Base-by-base conservation (phyloP, 2,329 filamentous ascomycete species). In the Ophiostoma australiae region DNA sequence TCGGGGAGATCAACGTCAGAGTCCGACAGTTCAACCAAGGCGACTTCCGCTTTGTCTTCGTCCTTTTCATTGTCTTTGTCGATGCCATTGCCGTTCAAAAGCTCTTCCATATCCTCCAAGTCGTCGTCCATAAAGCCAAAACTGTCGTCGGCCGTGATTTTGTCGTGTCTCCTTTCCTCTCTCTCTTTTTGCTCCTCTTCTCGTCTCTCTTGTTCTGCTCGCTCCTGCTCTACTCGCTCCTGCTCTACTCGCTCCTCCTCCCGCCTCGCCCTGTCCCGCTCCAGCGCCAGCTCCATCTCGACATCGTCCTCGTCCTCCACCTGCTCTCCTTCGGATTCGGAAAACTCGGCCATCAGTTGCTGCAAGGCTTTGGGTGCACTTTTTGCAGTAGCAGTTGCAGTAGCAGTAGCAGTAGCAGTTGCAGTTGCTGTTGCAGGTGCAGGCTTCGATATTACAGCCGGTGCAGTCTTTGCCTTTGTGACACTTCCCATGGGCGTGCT, bases 271-370 rank as follows among this genome's bases (percentile, higher is more conserved):
- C 20, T 31, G 11, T 67, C 58, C 23, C 33, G 23, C 31, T 31
- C 44, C 41, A 31, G 11, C n/a, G 33, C 58, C 58, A 63, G n/a
- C 58, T 63, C 58, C 58, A 63, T 63, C 27, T 63, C 27, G 4
- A 63, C 27, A 31, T 63, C 58, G 5, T 63, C 27, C 15, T 63
- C 58, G 27, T 39, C 33, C 33, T 39, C 63, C 7, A 39, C 63
- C 35, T 39, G 13, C 15, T 66, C 63, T 41, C 33, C 61, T 23
- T 58, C 67, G 2, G 44, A 13, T 8, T 67, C 61, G 23, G 61
- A 67, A 37, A 71, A 71, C 10, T 67, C 67, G 0, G 27, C 44
- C 31, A 69, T 68, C 2, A 71, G 35, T 23, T 69, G 41, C 17
- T 66, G 63, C 33, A 39, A 7, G 6, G 35, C 20, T 39, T 41